Percentiles rank a stretch among this genome's conserved stretches.
These are phyloP conservation scores for Haematococcus sp. DNA, from an alignment of 139 green algal genomes.

Conservation along the genomic window DNA sequence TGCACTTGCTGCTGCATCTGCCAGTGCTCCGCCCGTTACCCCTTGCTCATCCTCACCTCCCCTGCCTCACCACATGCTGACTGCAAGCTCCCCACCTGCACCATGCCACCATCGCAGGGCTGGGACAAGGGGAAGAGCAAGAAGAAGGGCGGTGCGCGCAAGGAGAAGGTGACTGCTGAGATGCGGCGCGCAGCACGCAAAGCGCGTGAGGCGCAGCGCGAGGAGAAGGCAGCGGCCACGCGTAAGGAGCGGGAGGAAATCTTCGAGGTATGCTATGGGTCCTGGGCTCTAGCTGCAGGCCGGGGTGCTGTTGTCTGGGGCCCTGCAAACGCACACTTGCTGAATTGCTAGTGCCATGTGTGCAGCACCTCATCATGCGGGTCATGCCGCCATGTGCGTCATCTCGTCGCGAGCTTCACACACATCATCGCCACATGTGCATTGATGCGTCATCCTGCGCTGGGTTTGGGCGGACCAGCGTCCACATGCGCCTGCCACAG, in stretches of 20 bases:
- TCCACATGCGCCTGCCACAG: no score
- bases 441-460: no score
- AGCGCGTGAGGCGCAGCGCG: constrained; percentile 40
- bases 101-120: no score
- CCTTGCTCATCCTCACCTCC: no score
- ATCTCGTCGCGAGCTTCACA: background rate
- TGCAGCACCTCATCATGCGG: background rate
- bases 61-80: no score
- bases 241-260: constrained; percentile 80
- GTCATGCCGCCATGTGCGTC: background rate
- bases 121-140: background rate
- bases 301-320: background rate
- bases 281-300: background rate
- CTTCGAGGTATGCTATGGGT: constrained; percentile 78
- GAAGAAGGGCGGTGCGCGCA: constrained; percentile 20
- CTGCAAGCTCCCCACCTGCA: no score
- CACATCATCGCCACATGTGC: no score
- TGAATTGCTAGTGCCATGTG: no score
- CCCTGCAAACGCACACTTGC: background rate
- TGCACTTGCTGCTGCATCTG: no score
- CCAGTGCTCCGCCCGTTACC: no score
- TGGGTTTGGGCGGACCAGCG: no score
- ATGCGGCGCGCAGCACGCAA: constrained; percentile 58
- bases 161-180: constrained; percentile 56
- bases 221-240: constrained; percentile 36